Evolutionary conservation across 257 asterid species (phyloP).

Genomic region (Pogostemon cablin): DNA sequence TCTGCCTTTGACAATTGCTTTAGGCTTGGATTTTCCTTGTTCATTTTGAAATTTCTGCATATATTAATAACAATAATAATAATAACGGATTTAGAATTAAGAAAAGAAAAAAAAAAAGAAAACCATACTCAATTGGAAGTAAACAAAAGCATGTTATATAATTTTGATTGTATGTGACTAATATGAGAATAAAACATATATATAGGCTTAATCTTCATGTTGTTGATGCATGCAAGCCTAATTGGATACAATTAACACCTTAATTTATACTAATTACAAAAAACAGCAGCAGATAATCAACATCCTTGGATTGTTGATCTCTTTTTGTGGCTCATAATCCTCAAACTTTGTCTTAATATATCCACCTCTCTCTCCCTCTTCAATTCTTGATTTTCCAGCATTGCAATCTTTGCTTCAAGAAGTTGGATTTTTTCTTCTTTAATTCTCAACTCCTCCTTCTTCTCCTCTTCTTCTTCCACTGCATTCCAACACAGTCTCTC

Average conservation of each 20-base stretch:
- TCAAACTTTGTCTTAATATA: slow-evolving; percentile 72
- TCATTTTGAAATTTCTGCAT: no score
- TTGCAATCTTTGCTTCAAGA: slow-evolving; percentile 50
- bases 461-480: slow-evolving; percentile 53
- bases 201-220: background rate
- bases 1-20: no score
- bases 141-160: no score
- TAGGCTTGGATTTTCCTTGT: no score
- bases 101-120: no score
- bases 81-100: no score
- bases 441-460: slow-evolving; percentile 48
- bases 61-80: no score
- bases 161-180: slow-evolving; percentile 10
- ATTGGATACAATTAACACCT: no score
- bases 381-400: slow-evolving; percentile 59
- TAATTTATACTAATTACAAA: background rate
- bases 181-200: background rate
- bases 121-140: no score
- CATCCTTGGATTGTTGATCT: slow-evolving; percentile 35
- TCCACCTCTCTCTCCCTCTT: slow-evolving; percentile 75
- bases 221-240: no score
- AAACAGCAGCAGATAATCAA: background rate
- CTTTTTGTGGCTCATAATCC: slow-evolving; percentile 66
- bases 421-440: slow-evolving; percentile 61
- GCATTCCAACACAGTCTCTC: slow-evolving; percentile 51